Evolutionary conservation across 2,329 filamentous ascomycete genomes (phyloP).

Genomic region (Gremmenia infestans): DNA sequence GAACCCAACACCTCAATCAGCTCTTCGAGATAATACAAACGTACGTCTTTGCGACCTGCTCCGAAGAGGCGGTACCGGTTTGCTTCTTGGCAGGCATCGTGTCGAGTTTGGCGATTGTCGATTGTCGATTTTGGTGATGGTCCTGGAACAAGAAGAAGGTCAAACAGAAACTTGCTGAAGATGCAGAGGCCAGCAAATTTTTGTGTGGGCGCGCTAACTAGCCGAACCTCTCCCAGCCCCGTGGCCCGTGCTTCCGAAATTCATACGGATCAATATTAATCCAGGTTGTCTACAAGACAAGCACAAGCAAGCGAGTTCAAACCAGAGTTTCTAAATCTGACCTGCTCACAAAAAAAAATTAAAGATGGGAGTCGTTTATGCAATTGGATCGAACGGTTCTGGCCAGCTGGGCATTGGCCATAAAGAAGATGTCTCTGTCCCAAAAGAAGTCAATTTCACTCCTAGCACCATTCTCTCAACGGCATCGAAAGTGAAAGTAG

Average conservation of each 20-base stretch:
- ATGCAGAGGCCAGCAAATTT: not conserved
- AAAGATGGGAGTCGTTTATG: conserved; percentile 52
- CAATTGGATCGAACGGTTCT: conserved; percentile 72
- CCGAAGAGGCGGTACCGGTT: conserved; percentile 15
- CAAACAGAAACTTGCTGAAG: not conserved
- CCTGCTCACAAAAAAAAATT: not conserved
- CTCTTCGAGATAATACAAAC: conserved; percentile 20
- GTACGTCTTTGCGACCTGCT: conserved; percentile 23
- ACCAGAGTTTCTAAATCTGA: not conserved
- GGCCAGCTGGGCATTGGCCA: conserved; percentile 71
- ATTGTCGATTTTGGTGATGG: conserved; percentile 19
- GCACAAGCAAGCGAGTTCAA: not conserved
- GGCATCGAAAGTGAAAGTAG: conserved; percentile 29
- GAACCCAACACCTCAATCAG: conserved; percentile 26
- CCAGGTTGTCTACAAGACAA: not conserved
- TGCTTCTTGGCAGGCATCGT: conserved; percentile 45
- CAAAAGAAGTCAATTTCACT: conserved; percentile 56
- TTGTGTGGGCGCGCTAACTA: not conserved
- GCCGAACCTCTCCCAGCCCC: not conserved
- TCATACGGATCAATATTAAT: not conserved
- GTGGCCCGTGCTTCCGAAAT: not conserved
- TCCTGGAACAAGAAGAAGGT: not conserved
- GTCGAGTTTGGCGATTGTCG: conserved; percentile 38
- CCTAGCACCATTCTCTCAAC: conserved; percentile 30
- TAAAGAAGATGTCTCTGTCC: conserved; percentile 63